phyloP scores from a whole-genome alignment of 2,329 filamentous ascomycete species.

The Fusarium sp. region DNA sequence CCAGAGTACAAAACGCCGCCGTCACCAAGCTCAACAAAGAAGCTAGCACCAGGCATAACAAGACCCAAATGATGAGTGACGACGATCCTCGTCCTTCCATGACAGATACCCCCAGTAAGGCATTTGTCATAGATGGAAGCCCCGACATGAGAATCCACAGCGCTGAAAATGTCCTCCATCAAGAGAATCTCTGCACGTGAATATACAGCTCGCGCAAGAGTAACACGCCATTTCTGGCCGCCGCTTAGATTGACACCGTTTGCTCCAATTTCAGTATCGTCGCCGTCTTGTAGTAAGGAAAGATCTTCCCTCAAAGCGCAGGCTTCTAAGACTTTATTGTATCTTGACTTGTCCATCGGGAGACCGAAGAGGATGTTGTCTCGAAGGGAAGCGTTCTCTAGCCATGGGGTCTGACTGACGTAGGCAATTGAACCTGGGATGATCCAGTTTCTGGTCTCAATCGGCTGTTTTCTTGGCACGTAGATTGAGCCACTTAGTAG shows the following conservation, averaged over 20 bases:
- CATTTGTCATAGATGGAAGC: slow-evolving; percentile 81
- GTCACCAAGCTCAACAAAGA: slow-evolving; percentile 76
- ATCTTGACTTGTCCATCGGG: slow-evolving; percentile 73
- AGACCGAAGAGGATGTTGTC: slow-evolving; percentile 83
- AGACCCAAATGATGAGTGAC: slow-evolving; percentile 85
- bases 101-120: slow-evolving; percentile 75
- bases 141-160: slow-evolving; percentile 83
- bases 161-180: slow-evolving; percentile 85
- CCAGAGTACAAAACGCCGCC: slow-evolving; percentile 66
- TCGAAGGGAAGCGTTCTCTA: slow-evolving; percentile 80
- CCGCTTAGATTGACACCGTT: slow-evolving; percentile 87
- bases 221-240: slow-evolving; percentile 84
- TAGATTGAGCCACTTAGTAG: slow-evolving; percentile 71
- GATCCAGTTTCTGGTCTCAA: slow-evolving; percentile 74
- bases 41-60: slow-evolving; percentile 76
- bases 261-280: slow-evolving; percentile 82
- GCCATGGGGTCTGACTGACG: slow-evolving; percentile 83
- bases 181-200: slow-evolving; percentile 80
- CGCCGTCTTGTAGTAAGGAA: slow-evolving; percentile 78
- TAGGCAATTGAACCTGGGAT: slow-evolving; percentile 76
- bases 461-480: slow-evolving; percentile 59
- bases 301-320: slow-evolving; percentile 81
- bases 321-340: slow-evolving; percentile 74
- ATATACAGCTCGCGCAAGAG: slow-evolving; percentile 82
- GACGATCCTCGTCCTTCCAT: slow-evolving; percentile 77